Evolutionary conservation across 2,329 filamentous ascomycete genomes (phyloP).

Genomic region (Neopestalotiopsis sp.): DNA sequence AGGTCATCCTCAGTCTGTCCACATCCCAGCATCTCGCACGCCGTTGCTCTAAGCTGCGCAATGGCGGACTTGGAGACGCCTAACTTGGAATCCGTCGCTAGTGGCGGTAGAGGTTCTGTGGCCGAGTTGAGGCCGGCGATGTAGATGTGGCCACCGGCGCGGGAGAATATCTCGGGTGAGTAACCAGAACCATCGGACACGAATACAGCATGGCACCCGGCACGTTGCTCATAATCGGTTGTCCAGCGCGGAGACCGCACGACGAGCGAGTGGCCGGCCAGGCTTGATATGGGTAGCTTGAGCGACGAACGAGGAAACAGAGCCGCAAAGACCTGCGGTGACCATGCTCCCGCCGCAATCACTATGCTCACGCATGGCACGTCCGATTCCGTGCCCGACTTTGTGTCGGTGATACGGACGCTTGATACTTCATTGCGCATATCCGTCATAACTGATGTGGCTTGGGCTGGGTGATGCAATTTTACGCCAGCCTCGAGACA

Average conservation of each 20-base stretch:
- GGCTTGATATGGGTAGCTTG: constrained; percentile 60
- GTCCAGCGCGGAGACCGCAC: constrained; percentile 64
- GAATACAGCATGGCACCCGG: constrained; percentile 72
- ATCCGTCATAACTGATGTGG: constrained; percentile 57
- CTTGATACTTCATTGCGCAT: constrained; percentile 53
- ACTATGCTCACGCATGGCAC: constrained; percentile 70
- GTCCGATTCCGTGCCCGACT: constrained; percentile 49
- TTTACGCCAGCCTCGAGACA: constrained; percentile 65
- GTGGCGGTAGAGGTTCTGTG: constrained; percentile 61
- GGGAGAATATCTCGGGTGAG: constrained; percentile 73
- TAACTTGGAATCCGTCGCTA: constrained; percentile 51
- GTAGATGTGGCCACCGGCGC: constrained; percentile 72
- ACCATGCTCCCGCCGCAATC: constrained; percentile 75
- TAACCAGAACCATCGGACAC: constrained; percentile 59
- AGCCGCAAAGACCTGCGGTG: constrained; percentile 63
- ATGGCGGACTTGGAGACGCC: constrained; percentile 51
- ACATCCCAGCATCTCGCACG: constrained; percentile 51
- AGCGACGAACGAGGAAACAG: constrained; percentile 65
- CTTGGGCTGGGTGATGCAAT: constrained; percentile 68
- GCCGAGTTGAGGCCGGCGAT: constrained; percentile 73
- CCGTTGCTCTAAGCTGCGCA: constrained; percentile 52
- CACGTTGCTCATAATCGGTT: constrained; percentile 42
- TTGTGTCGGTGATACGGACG: constrained; percentile 53
- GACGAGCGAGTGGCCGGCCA: constrained; percentile 77
- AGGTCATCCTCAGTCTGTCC: constrained; percentile 47